Conservation (phyloP, 2,329 filamentous ascomycete species). For the Ophiostoma fasciatum region DNA sequence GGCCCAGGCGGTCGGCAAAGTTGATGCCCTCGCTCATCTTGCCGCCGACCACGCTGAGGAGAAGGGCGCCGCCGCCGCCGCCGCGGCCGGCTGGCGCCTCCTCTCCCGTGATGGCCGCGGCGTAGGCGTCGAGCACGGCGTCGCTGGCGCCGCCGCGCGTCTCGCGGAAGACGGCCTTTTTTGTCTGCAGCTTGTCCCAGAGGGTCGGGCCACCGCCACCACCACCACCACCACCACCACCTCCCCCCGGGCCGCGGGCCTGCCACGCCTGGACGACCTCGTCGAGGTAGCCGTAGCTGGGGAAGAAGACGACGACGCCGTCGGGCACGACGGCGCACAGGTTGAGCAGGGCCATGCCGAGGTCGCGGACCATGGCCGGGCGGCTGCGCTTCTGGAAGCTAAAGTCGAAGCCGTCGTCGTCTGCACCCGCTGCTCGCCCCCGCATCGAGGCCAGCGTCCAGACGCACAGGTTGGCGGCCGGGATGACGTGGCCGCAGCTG, state of each 20-base stretch:
- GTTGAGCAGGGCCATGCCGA: conserved; percentile 59
- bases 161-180: conserved; percentile 50
- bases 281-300: conserved; percentile 82
- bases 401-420: conserved; percentile 55
- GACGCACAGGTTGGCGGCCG: conserved; percentile 63
- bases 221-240: too few relatives aligned
- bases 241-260: conserved; percentile 17
- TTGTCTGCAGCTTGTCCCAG: conserved; percentile 41
- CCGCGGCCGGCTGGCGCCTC: not conserved
- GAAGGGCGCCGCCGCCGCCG: conserved; percentile 35
- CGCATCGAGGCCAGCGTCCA: conserved; percentile 45
- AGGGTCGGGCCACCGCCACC: too few relatives aligned
- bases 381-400: conserved; percentile 66
- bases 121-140: conserved; percentile 59
- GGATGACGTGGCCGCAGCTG: conserved; percentile 91
- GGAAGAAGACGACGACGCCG: conserved; percentile 88
- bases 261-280: conserved; percentile 54
- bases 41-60: conserved; percentile 84
- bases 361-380: conserved; percentile 52
- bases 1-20: conserved; percentile 80
- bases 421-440: not conserved
- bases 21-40: conserved; percentile 98
- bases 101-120: conserved; percentile 44
- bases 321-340: conserved; percentile 65
- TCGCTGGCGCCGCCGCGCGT: conserved; percentile 44